Evolutionary conservation across 2,329 filamentous ascomycete species (phyloP), one percentile per base, ranked within the genome.

Genomic region (Tympanopsis confertula): DNA sequence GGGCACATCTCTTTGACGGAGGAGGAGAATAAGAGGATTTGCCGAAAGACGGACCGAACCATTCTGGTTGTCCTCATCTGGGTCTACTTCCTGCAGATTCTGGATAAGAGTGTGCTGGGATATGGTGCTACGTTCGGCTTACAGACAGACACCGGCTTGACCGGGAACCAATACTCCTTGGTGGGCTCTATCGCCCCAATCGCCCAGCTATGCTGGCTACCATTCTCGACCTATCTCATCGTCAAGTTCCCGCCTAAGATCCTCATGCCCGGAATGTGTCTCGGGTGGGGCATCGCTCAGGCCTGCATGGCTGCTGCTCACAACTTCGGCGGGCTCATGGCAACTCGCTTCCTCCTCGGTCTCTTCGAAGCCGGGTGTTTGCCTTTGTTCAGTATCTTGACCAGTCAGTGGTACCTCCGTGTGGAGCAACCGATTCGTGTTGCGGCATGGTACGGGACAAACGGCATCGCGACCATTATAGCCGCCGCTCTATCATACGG

Each of bases 401-500:
- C 62, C 1, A 58, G 56, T 26, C 57, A 63, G 24, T 65, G 63
- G 62, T 66, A 66, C 44, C 55, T 61, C 12, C 57, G 59, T 60
- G 45, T 30, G 49, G 75, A 83, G 47, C 78, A 82, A 51, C 74
- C 77, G 0, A 52, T 78, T 19, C 65, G 78, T 0, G 67, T 80
- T 3, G 74, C 74, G 0, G 67, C 68, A n/a, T 83, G 78, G 78
- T 82, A 82, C 45, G 63, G 71, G 3, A 78, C 72, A 0, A 80
- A 74, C 37, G 74, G 74, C 0, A 41, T 67, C 0, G 70, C 71
- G 0, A 76, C 66, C 4, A 72, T 79, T 29, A 52, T 74, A 12
- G 74, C 72, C 0, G 70, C 69, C 0, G 61, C 65, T 0, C 48
- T 76, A 13, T 74, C 74, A 0, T 78, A 66, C 40, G 74, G 71